These are phyloP conservation scores for Boletus semigastroideus DNA, from an alignment of 1,284 basidiomycete species.

Conservation along the genomic window DNA sequence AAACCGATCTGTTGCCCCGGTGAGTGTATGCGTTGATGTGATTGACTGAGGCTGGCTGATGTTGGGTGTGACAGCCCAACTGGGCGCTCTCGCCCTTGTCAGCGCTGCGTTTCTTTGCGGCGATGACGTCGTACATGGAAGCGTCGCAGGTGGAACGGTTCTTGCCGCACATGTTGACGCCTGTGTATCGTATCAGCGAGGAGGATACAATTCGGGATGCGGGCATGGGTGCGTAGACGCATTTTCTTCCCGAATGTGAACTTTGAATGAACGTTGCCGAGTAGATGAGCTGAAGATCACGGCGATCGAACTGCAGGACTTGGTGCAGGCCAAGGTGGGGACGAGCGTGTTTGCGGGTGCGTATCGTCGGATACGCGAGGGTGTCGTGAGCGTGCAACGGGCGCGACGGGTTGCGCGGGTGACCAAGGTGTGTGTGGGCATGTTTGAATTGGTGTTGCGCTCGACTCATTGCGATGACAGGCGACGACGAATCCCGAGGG, in stretches of 20 bases:
- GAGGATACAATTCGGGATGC: slow-evolving; percentile 79
- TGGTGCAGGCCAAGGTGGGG: slow-evolving; percentile 86
- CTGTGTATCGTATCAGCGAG: slow-evolving; percentile 84
- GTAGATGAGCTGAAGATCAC: slow-evolving; percentile 83
- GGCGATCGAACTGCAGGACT: slow-evolving; percentile 83
- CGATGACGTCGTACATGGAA: slow-evolving; percentile 78
- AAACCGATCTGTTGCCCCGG: slow-evolving; percentile 48
- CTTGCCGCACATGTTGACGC: slow-evolving; percentile 83
- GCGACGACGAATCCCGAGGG: slow-evolving; percentile 72
- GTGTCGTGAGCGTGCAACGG: slow-evolving; percentile 64
- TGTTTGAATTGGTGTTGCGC: background rate
- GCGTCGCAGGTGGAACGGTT: slow-evolving; percentile 58
- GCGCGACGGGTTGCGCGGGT: slow-evolving; percentile 71
- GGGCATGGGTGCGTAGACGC: slow-evolving; percentile 66
- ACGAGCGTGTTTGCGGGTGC: slow-evolving; percentile 75
- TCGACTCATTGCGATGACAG: slow-evolving; percentile 24
- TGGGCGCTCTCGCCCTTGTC: slow-evolving; percentile 84
- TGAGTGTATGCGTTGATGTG: slow-evolving; percentile 24
- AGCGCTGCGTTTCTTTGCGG: slow-evolving; percentile 92
- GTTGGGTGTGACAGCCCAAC: slow-evolving; percentile 45
- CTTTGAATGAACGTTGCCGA: background rate
- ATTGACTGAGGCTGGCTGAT: background rate
- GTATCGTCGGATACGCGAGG: slow-evolving; percentile 81
- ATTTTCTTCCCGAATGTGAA: background rate
- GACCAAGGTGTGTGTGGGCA: slow-evolving; percentile 45